Evolutionary conservation across 148 eudicot species (phyloP), one percentile per base, ranked within the genome.

Genomic region (Arbutus unedo): DNA sequence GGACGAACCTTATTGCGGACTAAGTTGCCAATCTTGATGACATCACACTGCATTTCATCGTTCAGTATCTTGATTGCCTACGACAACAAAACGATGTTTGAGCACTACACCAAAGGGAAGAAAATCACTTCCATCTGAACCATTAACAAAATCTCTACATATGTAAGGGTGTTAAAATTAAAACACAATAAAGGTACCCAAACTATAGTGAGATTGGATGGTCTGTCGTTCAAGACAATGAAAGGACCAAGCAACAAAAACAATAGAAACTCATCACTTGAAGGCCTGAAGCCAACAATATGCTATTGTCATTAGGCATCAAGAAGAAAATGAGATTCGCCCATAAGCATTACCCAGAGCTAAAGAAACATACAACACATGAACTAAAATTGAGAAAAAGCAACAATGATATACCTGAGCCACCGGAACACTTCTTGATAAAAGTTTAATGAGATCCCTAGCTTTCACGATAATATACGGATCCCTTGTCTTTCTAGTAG

Each of bases 31-130:
- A 96, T 90, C 91, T 94, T 94, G 86, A 96, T 91, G 48, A 93
- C 90, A 87, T 96, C 99, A 78, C 98, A 91, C 80, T 94, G 96
- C 98, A 96, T 94, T 87, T 94, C 98, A 87, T 96, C 99, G 85
- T 93, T 90, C 82, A 94, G 88, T 60, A 94, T 91, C 87, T 92
- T 96, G 81, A 96, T 88, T 66, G 99, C 96, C 96, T 95, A 74
- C 41, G 23, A 85, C 49, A 82, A 7, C 44, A 77, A 54, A 81
- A 83, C 23, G 82, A 31, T 81, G 55, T 13, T 59, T 60, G 71
- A 62, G 54, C 47, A 48, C 21, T 6, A 18, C 5, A 31, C 16
- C 23, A 79, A 15, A 54, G 59, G 8, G 64, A 59, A 45, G 18
- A 78, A 10, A 56, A 56, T 41, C 31, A 78, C 50, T 56, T 56